phyloP scores from a whole-genome alignment of 352 stramenopile genomes.

The Phytophthora rubi region DNA sequence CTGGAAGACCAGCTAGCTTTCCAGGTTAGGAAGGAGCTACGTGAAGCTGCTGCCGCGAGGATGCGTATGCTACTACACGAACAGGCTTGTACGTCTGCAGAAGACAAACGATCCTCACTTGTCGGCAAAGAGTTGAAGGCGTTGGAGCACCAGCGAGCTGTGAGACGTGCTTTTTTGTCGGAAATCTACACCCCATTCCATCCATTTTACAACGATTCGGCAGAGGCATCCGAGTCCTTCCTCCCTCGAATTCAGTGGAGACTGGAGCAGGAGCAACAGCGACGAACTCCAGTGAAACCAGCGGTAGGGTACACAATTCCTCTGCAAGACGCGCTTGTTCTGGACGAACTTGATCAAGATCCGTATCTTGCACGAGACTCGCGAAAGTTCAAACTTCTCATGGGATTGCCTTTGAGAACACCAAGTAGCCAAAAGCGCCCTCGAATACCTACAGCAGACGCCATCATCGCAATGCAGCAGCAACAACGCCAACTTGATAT shows the following conservation, averaged over 20 bases:
- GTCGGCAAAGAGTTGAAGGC: slow-evolving; percentile 37
- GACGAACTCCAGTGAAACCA: slow-evolving; percentile 24
- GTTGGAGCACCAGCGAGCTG: slow-evolving; percentile 35
- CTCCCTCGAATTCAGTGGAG: slow-evolving; percentile 55
- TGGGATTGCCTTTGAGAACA: slow-evolving; percentile 50
- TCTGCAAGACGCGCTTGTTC: slow-evolving; percentile 42
- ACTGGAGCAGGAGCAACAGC: slow-evolving; percentile 37
- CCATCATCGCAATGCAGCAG: slow-evolving; percentile 48
- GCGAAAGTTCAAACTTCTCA: slow-evolving; percentile 58
- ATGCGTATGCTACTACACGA: slow-evolving; percentile 56
- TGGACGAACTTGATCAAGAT: slow-evolving; percentile 56
- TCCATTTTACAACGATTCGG: slow-evolving; percentile 57
- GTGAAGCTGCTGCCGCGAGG: slow-evolving; percentile 29
- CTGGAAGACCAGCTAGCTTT: slow-evolving; percentile 47
- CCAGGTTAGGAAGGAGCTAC: slow-evolving; percentile 33
- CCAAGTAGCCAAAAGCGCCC: slow-evolving; percentile 35
- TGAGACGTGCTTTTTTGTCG: slow-evolving; percentile 39
- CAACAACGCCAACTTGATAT: slow-evolving; percentile 33
- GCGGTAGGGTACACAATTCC: slow-evolving; percentile 43
- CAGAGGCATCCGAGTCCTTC: slow-evolving; percentile 50
- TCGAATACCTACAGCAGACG: slow-evolving; percentile 48
- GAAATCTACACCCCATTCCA: slow-evolving; percentile 67
- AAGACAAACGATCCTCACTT: slow-evolving; percentile 51
- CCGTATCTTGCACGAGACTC: slow-evolving; percentile 63
- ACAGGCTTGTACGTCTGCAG: slow-evolving; percentile 49